Evolutionary conservation across 2,329 filamentous ascomycete species (phyloP).

Genomic region (Aspergillus persii): DNA sequence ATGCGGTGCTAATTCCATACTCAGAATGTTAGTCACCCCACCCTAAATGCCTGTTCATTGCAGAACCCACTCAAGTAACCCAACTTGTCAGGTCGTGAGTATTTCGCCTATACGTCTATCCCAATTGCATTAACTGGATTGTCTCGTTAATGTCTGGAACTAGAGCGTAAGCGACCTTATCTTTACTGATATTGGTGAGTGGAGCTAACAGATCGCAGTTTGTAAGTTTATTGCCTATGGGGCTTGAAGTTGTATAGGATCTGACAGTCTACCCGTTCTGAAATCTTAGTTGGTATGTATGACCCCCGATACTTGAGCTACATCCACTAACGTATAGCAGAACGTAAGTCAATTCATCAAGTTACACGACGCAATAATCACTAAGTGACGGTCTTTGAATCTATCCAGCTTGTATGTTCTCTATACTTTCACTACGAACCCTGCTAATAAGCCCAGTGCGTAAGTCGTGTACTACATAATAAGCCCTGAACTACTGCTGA

Average conservation of each 20-base stretch:
- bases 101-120: neutral
- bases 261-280: neutral
- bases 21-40: constrained; percentile 2
- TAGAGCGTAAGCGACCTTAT: neutral
- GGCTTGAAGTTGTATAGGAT: neutral
- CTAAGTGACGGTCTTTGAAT: neutral
- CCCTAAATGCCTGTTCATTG: too few species aligned
- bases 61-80: neutral
- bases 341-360: neutral
- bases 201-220: neutral
- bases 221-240: neutral
- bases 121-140: neutral
- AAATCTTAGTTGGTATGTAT: neutral
- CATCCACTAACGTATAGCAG: neutral
- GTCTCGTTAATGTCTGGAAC: neutral
- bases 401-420: neutral
- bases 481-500: neutral
- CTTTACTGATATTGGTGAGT: neutral
- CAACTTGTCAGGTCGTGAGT: neutral
- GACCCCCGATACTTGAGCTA: neutral
- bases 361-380: neutral
- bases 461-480: neutral
- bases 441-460: neutral
- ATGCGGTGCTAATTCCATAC: neutral
- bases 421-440: neutral